Evolutionary conservation across 23 red algal species (phyloP).

Genomic region (Gracilaria vermiculophylla): DNA sequence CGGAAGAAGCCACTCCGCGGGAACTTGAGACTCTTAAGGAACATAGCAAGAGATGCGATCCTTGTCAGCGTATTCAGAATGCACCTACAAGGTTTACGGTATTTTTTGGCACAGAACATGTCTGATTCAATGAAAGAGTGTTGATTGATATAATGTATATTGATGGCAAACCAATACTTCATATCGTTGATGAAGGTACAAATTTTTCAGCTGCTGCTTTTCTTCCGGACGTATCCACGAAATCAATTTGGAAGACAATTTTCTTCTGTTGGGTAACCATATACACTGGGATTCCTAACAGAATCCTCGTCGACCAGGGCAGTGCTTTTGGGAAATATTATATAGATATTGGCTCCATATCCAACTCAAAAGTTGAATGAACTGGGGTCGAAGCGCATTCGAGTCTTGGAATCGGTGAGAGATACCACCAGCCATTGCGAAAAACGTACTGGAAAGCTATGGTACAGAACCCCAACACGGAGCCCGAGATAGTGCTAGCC

Average conservation of each 20-base stretch:
- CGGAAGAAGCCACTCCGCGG: background rate
- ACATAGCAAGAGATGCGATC: background rate
- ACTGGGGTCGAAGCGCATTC: conserved; percentile 7
- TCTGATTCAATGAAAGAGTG: background rate
- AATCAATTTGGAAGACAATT: conserved; percentile 12
- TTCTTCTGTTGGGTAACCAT: background rate
- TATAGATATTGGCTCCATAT: background rate
- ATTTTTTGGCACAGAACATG: background rate
- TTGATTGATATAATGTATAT: conserved; percentile 54
- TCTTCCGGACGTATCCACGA: conserved; percentile 11
- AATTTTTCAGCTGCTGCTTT: conserved; percentile 12
- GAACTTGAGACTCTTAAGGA: background rate
- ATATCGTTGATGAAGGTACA: conserved; percentile 30
- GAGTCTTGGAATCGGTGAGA: conserved; percentile 15
- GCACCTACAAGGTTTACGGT: conserved; percentile 13
- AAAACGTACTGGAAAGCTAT: conserved; percentile 10
- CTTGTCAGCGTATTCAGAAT: conserved; percentile 1
- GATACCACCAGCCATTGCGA: conserved; percentile 11
- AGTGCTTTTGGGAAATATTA: background rate
- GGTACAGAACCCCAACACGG: background rate
- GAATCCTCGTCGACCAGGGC: conserved; percentile 15
- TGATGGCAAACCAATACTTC: conserved; percentile 2
- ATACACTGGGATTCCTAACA: conserved; percentile 11
- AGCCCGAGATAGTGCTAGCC: background rate
- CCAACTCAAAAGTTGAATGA: background rate